Evolutionary conservation across 768 basidiomycete species (phyloP).

Genomic region (Suillus discolor): DNA sequence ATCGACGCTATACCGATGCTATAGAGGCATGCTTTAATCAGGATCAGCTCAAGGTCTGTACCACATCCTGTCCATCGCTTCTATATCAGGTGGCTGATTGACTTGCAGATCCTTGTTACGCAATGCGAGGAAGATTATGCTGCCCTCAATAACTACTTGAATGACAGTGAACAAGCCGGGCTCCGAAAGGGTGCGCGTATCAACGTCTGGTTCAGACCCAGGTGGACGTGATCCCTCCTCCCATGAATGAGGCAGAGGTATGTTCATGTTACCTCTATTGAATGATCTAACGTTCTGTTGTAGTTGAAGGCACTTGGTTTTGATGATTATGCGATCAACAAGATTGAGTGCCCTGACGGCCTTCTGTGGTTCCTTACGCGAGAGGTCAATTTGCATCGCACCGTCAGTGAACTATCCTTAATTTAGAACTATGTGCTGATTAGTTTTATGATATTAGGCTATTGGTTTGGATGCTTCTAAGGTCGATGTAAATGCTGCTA

Average conservation of each 20-base stretch:
- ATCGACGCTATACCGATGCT: constrained; percentile 60
- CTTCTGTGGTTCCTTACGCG: constrained; percentile 71
- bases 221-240: constrained; percentile 44
- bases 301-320: constrained; percentile 69
- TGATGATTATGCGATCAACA: constrained; percentile 83
- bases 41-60: constrained; percentile 63
- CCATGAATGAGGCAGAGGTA: constrained; percentile 65
- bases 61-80: not conserved
- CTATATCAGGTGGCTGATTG: not conserved
- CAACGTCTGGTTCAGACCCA: constrained; percentile 67
- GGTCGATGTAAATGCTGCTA: constrained; percentile 58
- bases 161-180: constrained; percentile 58
- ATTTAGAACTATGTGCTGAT: not conserved
- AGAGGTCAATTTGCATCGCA: constrained; percentile 68
- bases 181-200: constrained; percentile 54
- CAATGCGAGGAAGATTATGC: constrained; percentile 84
- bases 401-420: constrained; percentile 47
- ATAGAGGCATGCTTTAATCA: constrained; percentile 73
- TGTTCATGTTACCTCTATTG: constrained; percentile 14
- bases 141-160: constrained; percentile 64
- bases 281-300: constrained; percentile 10
- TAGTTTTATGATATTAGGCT: constrained; percentile 44
- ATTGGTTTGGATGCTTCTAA: constrained; percentile 53
- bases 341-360: constrained; percentile 74
- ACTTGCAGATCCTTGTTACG: constrained; percentile 75